Base-by-base conservation (phyloP, 108 stramenopile species). In the Nannochloropsis salina region DNA sequence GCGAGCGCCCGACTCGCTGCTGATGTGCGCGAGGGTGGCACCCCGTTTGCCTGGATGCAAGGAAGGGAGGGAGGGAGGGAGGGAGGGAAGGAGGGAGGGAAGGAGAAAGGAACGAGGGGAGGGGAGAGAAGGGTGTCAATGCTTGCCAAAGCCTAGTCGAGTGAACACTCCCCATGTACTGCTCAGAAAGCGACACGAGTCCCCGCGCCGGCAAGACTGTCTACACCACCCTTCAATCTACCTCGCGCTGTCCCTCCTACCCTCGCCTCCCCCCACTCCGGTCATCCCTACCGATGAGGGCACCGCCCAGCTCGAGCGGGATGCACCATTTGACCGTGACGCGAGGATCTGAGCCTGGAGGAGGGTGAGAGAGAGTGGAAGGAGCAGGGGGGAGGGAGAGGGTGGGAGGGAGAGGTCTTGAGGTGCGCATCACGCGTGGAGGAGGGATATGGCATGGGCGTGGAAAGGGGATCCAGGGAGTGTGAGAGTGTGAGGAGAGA, bases 281-380 rank as follows among this genome's bases (percentile, higher is more conserved):
- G 15, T 8, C 6, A n/a, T n/a, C 61, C 61, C 6, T 74, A 74
- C 61, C 61, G 6, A 74, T 74, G n/a, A 74, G 61, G 20, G 61
- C 61, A 74, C 61, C 61, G 61, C 61, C 61, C 2, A 74, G 61
- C 61, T 74, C 61, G 20, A 15, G 4, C 6, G 61, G 61, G 2
- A 74, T 74, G 61, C 61, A 74, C 61, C 61, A 74, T n/a, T 74
- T 74, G 61, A 74, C n/a, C 61, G 61, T 74, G 61, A 74, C n/a
- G 8, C 61, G 61, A 15, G 61, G 61, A n/a, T 74, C 61, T n/a
- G 61, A 2, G 6, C 61, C 61, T 74, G 61, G 8, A 74, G 31
- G 31, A 31, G 31, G 31, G 31, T 31, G 31, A 31, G 31, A 31
- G 31, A 31, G 31, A 31, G 31, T 31, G 31, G 31, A 31, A 31